These are phyloP conservation scores for Fagopyrum esculentum DNA, from an alignment of 148 eudicot species.

Conservation along the genomic window DNA sequence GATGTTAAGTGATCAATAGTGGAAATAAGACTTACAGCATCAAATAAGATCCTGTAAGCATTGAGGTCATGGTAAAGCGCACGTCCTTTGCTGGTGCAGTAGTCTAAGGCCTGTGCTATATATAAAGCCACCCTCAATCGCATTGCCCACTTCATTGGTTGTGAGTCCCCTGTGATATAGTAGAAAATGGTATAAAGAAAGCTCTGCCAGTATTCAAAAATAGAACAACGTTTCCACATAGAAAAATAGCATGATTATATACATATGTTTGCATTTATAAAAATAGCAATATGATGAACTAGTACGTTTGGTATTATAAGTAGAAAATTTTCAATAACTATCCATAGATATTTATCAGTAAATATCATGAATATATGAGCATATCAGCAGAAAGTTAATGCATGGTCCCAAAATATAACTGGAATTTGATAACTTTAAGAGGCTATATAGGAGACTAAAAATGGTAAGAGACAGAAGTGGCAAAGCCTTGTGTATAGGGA, in stretches of 20 bases:
- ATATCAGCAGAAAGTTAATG: neutral
- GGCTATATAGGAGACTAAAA: neutral
- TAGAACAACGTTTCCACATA: neutral
- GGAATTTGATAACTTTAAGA: neutral
- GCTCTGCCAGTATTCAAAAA: neutral
- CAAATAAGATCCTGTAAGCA: slow-evolving; percentile 91
- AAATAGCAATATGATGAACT: neutral
- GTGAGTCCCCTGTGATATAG: slow-evolving; percentile 68
- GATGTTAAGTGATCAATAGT: neutral
- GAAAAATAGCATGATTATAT: neutral
- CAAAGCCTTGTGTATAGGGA: neutral
- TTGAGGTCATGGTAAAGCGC: slow-evolving; percentile 93
- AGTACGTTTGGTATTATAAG: neutral
- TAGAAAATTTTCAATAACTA: neutral
- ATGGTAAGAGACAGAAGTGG: neutral
- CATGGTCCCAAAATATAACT: neutral
- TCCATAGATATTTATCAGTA: neutral
- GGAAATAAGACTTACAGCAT: slow-evolving; percentile 50
- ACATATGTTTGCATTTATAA: neutral
- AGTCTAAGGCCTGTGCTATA: slow-evolving; percentile 90
- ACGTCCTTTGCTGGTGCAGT: slow-evolving; percentile 83
- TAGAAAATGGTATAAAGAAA: slow-evolving; percentile 16
- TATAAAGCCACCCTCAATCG: slow-evolving; percentile 86
- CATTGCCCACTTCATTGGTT: slow-evolving; percentile 97
- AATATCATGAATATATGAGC: neutral